A percentile compares a stretch with the other conserved stretches of the same genome.
phyloP scores from a whole-genome alignment of 192 early-diverging fungal species.

The Phycomyces blakesleeanus region DNA sequence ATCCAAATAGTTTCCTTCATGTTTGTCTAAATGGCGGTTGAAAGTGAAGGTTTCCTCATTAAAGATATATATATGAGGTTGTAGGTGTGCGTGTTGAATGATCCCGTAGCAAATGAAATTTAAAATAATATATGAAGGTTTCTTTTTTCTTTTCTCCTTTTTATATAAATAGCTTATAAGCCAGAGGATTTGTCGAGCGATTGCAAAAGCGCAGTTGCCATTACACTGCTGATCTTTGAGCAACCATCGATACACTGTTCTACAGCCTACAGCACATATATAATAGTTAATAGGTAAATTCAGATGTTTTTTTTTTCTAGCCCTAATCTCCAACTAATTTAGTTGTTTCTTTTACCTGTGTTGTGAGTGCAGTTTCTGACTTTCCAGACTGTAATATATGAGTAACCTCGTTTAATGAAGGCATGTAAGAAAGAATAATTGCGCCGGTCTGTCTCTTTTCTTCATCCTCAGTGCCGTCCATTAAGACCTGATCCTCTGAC shows the following conservation, averaged over 20 bases:
- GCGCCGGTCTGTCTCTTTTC: constrained; percentile 58
- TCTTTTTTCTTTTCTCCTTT: too few relatives aligned
- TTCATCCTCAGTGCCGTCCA: constrained; percentile 52
- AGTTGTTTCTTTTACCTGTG: constrained; percentile 40
- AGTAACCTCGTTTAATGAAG: constrained; percentile 73
- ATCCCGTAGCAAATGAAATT: too few relatives aligned
- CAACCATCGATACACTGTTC: constrained; percentile 74
- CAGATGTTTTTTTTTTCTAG: too few relatives aligned
- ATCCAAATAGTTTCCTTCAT: too few relatives aligned
- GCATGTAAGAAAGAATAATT: constrained; percentile 74
- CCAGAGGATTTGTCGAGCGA: constrained; percentile 30
- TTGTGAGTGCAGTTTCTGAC: constrained; percentile 40
- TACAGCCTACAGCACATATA: constrained; percentile 45
- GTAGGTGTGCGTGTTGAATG: too few relatives aligned
- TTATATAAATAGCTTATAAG: too few relatives aligned
- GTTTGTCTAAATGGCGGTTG: too few relatives aligned
- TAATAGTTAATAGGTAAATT: not conserved
- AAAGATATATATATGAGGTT: too few relatives aligned
- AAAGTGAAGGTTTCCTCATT: too few relatives aligned
- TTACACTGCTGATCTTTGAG: constrained; percentile 69
- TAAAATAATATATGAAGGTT: too few relatives aligned
- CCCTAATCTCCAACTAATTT: not conserved
- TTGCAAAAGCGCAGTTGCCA: constrained; percentile 55
- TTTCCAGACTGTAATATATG: constrained; percentile 74
- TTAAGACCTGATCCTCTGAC: constrained; percentile 29